Evolutionary conservation across 2,329 filamentous ascomycete genomes (phyloP), one percentile per base, ranked within the genome.

Genomic region (Curvularia lunata): DNA sequence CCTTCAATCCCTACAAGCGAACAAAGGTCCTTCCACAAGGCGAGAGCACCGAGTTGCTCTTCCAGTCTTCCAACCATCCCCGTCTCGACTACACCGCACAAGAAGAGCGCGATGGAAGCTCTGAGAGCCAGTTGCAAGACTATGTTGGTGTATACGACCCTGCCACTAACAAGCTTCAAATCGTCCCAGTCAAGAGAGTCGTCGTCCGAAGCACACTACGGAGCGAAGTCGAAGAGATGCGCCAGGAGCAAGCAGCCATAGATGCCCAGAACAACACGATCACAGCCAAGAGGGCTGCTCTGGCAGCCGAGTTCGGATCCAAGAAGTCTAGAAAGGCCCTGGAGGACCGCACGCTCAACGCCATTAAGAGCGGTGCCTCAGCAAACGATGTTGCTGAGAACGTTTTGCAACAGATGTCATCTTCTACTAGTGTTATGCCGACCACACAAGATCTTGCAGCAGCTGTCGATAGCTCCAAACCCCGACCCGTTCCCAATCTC

Each of bases 271-370:
- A 66, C 57, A 67, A 54, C 55, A 76, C 64, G 43, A 84, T 84
- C 69, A 79, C 84, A 67, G 85, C 88, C 27, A 84, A 85, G 71
- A 86, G 85, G 66, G 88, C 87, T 66, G 85, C 88, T 2, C 86
- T 96, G 12, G 90, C 90, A 40, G 84, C 90, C 67, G 87, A 89
- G 30, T 96, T 96, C 70, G 91, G 91, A 74, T 94, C 91, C 25
- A 92, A 91, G 80, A 94, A 93, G 78, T 89, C 91, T 21, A 90
- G 88, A 82, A 94, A 93, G 79, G 89, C 86, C 1, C 86, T 95
- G 65, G 82, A 84, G 27, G 85, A 88, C 54, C 82, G 85, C 62
- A 86, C 87, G 2, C 83, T 90, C 67, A 92, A 93, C 70, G 89
- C 89, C 18, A 91, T 94, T 65, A 71, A 73, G 27, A 70, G 67